Evolutionary conservation across 805 yeast genomes (phyloP), one percentile per base, ranked within the genome.

Genomic region (Zygosaccharomyces bisporus): DNA sequence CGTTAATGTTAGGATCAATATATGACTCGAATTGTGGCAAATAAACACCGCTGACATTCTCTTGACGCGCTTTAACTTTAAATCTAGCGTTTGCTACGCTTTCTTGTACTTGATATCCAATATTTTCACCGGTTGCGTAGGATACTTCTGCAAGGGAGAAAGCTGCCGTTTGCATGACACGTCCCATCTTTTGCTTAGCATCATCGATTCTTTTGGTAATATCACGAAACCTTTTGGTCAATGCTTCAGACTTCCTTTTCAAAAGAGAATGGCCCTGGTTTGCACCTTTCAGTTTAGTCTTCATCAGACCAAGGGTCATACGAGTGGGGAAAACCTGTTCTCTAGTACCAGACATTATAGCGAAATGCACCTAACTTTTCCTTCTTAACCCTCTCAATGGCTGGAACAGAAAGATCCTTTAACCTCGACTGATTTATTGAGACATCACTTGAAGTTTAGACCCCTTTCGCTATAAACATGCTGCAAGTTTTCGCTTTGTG

Each of bases 101-200:
- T 68, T 91, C 98, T 69, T 88, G 96, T 30, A 93, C 96, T 68
- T 93, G 97, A 66, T 88, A 91, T 18, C 89, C 87, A 55, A 91
- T 88, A 69, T 88, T 88, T 60, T 89, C 96, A 47, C 98, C 98
- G 2, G 97, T 91, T 19, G 99, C 99, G 62, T 93, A 93, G 36
- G 93, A 83, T 37, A 91, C 98, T 66, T 91, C 99, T 2, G 98
- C 98, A 57, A 91, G 75, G 6, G 98, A 90, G 66, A 91, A 91
- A 1, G 98, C 95, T 1, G 99, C 99, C 0, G 95, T 86, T 65
- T 93, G 98, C 98, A 91, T 91, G 34, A 91, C 96, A 53, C 91
- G 76, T 40, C 98, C 99, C 98, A 93, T 91, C 72, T 91, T 93
- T 57, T 91, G 79, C 70, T 91, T 91, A 34, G 98, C 83, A 56